Conservation (phyloP, 129 eudicot genomes). For the Heracleum sosnowskyi region DNA sequence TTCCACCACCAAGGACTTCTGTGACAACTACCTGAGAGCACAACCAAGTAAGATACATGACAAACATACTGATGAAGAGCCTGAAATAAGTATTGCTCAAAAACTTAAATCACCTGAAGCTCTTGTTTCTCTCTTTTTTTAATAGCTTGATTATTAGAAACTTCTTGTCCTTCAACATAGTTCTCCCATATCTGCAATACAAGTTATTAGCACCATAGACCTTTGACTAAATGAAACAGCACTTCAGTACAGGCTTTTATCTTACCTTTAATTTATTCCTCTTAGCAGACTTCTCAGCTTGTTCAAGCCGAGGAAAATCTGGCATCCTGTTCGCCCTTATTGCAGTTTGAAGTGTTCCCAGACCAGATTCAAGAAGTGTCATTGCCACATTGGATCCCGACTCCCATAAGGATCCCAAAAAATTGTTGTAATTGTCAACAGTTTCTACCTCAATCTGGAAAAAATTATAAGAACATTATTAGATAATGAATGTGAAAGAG, state of each 20-base stretch:
- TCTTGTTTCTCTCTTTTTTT: constrained; percentile 74
- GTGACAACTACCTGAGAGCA: constrained; percentile 58
- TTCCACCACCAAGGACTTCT: constrained; percentile 83
- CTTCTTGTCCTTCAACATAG: constrained; percentile 96
- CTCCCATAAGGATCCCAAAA: constrained; percentile 90
- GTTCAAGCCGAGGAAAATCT: constrained; percentile 72
- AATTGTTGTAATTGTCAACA: constrained; percentile 87
- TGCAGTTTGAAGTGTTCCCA: constrained; percentile 69
- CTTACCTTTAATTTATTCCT: constrained; percentile 74
- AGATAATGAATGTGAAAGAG: not conserved
- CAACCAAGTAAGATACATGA: not conserved
- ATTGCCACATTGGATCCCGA: constrained; percentile 53
- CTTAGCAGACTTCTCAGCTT: constrained; percentile 83
- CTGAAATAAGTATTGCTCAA: not conserved
- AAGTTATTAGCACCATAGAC: constrained; percentile 17
- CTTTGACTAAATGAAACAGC: not conserved
- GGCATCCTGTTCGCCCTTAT: constrained; percentile 68
- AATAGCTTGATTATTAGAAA: constrained; percentile 46
- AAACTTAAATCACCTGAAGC: constrained; percentile 39
- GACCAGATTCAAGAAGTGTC: constrained; percentile 75
- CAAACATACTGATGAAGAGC: not conserved
- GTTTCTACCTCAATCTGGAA: constrained; percentile 87
- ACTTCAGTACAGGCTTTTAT: not conserved
- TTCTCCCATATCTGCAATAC: constrained; percentile 79
- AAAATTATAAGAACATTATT: not conserved